Evolutionary conservation across 2,329 filamentous ascomycete genomes (phyloP).

Genomic region (Paecilomyces sp.): DNA sequence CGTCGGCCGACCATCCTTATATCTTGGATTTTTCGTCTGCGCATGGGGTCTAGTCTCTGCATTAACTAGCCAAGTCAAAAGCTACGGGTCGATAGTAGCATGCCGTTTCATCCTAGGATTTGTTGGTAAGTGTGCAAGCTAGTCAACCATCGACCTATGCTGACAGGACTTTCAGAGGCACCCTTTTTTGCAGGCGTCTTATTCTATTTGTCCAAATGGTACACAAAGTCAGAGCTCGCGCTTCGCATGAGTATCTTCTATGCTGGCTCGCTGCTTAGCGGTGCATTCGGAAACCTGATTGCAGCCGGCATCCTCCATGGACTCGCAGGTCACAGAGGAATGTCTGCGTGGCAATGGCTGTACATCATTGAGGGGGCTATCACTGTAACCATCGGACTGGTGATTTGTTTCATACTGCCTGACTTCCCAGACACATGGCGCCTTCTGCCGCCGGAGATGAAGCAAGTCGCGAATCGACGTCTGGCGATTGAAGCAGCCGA

Average conservation of each 20-base stretch:
- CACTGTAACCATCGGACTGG: conserved; percentile 27
- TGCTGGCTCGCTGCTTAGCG: conserved; percentile 43
- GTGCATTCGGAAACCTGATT: conserved; percentile 49
- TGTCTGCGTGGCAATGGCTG: conserved; percentile 34
- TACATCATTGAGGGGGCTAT: conserved; percentile 34
- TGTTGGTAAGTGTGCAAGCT: conserved; percentile 15
- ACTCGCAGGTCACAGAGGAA: conserved; percentile 24
- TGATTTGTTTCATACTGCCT: conserved; percentile 27
- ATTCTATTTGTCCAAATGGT: conserved; percentile 47
- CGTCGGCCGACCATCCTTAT: conserved; percentile 36
- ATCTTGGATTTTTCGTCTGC: conserved; percentile 38
- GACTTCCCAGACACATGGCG: conserved; percentile 39
- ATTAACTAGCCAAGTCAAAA: conserved; percentile 36
- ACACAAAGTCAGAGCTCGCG: conserved; percentile 46
- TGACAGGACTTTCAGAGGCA: conserved; percentile 29
- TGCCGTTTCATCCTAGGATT: conserved; percentile 41
- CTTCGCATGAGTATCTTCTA: conserved; percentile 48
- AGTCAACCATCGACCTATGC: background rate
- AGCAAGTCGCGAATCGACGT: conserved; percentile 36
- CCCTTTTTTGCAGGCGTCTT: conserved; percentile 41
- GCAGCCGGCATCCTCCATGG: conserved; percentile 45
- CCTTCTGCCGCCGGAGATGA: conserved; percentile 33
- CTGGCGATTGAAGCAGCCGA: conserved; percentile 43
- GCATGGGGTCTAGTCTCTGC: conserved; percentile 42
- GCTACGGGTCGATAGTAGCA: conserved; percentile 35